Conservation (phyloP, 139 green algal species). For the Chlorella sp. region DNA sequence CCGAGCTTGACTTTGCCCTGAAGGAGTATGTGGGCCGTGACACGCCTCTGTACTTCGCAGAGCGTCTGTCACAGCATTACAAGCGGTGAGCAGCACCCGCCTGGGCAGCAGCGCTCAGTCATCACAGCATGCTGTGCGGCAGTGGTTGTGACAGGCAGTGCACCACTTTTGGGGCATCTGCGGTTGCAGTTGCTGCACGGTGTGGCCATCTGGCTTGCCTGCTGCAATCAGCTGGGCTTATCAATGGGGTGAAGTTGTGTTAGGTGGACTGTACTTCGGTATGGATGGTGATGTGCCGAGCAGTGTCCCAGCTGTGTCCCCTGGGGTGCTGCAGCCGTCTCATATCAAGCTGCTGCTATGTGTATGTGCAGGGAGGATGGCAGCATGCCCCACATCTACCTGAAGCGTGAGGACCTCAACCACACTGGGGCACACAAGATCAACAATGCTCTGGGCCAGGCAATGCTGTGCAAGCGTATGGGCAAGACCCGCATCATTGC, state of each 20-base stretch:
- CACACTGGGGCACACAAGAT: constrained; percentile 99
- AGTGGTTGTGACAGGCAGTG: background rate
- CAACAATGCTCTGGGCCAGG: constrained; percentile 98
- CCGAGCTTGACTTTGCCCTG: constrained; percentile 76
- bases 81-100: constrained; percentile 16
- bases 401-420: constrained; percentile 99
- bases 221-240: background rate
- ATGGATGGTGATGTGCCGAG: background rate
- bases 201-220: background rate
- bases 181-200: too few relatives aligned
- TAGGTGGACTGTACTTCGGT: too few relatives aligned
- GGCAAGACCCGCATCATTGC: constrained; percentile 97
- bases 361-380: constrained; percentile 32
- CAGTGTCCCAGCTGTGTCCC: background rate
- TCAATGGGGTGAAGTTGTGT: too few relatives aligned
- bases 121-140: background rate
- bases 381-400: constrained; percentile 79
- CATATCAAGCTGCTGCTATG: too few relatives aligned
- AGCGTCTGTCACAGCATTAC: constrained; percentile 85
- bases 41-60: constrained; percentile 92
- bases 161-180: too few relatives aligned
- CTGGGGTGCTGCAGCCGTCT: background rate
- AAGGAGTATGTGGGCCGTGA: constrained; percentile 95
- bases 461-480: constrained; percentile 88
- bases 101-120: too few relatives aligned